These are phyloP conservation scores for Trametes punicea DNA, from an alignment of 768 basidiomycete genomes.

Conservation along the genomic window DNA sequence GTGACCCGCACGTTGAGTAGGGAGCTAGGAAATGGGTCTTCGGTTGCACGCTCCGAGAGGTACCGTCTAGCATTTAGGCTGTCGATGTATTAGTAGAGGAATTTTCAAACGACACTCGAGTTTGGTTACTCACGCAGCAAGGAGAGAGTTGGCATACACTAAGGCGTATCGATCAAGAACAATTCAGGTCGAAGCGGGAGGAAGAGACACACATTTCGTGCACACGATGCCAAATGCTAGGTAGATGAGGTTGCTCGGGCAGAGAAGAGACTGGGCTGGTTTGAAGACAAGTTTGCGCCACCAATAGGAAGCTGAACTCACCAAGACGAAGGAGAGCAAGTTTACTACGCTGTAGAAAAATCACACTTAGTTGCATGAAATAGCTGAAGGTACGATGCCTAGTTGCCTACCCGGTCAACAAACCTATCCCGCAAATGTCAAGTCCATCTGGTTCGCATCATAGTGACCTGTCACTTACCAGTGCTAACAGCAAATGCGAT, in stretches of 20 bases:
- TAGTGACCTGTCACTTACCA: not conserved
- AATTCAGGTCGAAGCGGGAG: too few relatives aligned
- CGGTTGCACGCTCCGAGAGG: not conserved
- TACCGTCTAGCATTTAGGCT: conserved; percentile 1
- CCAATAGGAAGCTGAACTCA: not conserved
- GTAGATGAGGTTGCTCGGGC: not conserved
- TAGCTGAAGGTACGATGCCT: not conserved
- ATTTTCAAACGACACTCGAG: too few relatives aligned
- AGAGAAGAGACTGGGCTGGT: not conserved
- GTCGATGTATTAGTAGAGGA: not conserved
- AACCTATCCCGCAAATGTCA: too few relatives aligned
- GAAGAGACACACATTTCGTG: not conserved
- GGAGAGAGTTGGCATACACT: conserved; percentile 11
- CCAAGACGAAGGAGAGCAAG: conserved; percentile 4
- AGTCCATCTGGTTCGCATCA: too few relatives aligned
- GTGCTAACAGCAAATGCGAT: conserved; percentile 2
- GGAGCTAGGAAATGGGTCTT: not conserved
- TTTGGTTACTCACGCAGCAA: not conserved
- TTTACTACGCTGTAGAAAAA: not conserved
- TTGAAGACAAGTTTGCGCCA: not conserved
- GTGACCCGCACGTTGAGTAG: not conserved
- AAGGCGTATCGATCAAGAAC: not conserved
- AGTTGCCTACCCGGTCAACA: not conserved
- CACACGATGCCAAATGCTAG: not conserved
- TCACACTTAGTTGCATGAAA: not conserved